Percentiles rank a stretch among this genome's conserved stretches.
Conservation (phyloP, 805 yeast genomes). For the Clavispora carvajalis region DNA sequence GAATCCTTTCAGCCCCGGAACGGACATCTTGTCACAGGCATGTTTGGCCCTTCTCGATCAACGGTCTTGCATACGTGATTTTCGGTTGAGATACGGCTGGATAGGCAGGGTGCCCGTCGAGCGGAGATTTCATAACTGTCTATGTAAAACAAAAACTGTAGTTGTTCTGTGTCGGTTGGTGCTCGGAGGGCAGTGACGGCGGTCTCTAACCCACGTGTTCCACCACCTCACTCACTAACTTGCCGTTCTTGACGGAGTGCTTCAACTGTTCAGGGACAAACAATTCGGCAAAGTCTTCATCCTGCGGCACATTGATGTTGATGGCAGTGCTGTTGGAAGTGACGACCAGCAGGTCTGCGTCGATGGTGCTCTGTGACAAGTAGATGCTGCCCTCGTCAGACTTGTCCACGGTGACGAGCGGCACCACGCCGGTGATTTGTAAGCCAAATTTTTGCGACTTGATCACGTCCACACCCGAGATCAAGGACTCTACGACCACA, state of each 20-base stretch:
- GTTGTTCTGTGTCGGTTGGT: too few relatives aligned
- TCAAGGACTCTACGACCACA: slow-evolving; percentile 74
- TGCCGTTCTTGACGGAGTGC: slow-evolving; percentile 61
- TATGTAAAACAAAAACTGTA: too few relatives aligned
- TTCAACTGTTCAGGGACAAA: slow-evolving; percentile 90
- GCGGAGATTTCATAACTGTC: too few relatives aligned
- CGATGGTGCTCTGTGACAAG: slow-evolving; percentile 65
- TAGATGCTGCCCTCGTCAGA: slow-evolving; percentile 82
- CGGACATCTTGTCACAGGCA: too few relatives aligned
- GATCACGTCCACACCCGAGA: slow-evolving; percentile 84
- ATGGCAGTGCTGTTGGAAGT: slow-evolving; percentile 82
- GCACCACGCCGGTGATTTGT: slow-evolving; percentile 78
- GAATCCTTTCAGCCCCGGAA: too few relatives aligned
- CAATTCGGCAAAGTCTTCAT: slow-evolving; percentile 72
- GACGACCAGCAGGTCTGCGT: slow-evolving; percentile 60
- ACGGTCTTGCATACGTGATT: too few relatives aligned
- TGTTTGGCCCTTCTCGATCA: too few relatives aligned
- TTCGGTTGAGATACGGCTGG: too few relatives aligned
- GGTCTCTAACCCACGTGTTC: slow-evolving; percentile 60
- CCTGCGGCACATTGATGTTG: slow-evolving; percentile 77
- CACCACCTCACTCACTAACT: slow-evolving; percentile 64
- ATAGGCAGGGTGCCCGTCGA: too few relatives aligned
- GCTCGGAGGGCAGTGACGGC: too few relatives aligned
- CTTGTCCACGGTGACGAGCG: slow-evolving; percentile 83
- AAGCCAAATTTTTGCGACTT: slow-evolving; percentile 76